phyloP scores from a whole-genome alignment of 1,284 basidiomycete genomes.

The Cutaneotrichosporon curvatum region DNA sequence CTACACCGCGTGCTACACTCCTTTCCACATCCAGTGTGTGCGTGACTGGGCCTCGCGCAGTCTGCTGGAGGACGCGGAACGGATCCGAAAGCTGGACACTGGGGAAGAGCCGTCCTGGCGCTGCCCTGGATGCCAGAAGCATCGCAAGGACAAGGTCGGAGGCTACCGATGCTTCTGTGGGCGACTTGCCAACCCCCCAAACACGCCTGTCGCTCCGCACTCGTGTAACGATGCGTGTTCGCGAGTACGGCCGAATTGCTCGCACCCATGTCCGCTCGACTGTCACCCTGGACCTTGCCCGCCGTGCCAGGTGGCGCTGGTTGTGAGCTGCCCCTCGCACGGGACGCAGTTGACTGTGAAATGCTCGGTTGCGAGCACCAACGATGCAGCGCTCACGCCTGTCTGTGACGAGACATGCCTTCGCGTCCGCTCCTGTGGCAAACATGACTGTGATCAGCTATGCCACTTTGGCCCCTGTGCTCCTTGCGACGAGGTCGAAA shows the following conservation, averaged over 20 bases:
- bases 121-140: constrained; percentile 80
- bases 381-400: constrained; percentile 46
- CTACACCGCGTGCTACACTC: constrained; percentile 43
- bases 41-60: constrained; percentile 72
- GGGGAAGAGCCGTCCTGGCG: constrained; percentile 58
- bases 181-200: constrained; percentile 61
- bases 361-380: constrained; percentile 52
- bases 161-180: constrained; percentile 82
- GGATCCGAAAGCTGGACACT: constrained; percentile 16
- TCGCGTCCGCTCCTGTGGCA: constrained; percentile 57
- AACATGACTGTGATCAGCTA: constrained; percentile 51
- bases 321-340: constrained; percentile 61
- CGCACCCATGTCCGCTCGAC: constrained; percentile 62
- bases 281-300: constrained; percentile 76
- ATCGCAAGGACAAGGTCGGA: constrained; percentile 57
- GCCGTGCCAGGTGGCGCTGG: constrained; percentile 54
- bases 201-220: constrained; percentile 68
- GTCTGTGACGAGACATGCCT: constrained; percentile 64
- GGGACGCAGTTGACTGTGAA: constrained; percentile 57
- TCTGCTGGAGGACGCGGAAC: constrained; percentile 54
- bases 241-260: constrained; percentile 54
- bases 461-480: constrained; percentile 71
- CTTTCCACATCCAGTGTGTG: constrained; percentile 49
- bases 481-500: constrained; percentile 56
- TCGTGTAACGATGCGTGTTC: constrained; percentile 72